Evolutionary conservation across 352 stramenopile species (phyloP).

Genomic region (Phytopythium boreale): DNA sequence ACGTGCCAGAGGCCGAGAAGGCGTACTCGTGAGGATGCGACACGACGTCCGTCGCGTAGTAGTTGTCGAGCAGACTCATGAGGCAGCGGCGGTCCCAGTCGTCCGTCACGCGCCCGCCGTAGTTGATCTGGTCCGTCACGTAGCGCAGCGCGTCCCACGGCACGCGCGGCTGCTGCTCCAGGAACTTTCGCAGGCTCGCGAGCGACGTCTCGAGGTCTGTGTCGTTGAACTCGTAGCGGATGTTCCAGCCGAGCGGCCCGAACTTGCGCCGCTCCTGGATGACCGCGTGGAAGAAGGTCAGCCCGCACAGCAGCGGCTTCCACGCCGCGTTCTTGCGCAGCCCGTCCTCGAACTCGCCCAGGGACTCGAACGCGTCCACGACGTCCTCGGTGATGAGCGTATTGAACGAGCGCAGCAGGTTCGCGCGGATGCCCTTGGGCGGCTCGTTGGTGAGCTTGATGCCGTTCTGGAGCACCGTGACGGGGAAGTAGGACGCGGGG

Average conservation of each 20-base stretch:
- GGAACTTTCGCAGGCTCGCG: conserved; percentile 86
- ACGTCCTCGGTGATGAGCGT: conserved; percentile 84
- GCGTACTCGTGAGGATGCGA: conserved; percentile 43
- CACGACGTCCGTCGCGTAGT: conserved; percentile 87
- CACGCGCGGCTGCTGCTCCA: conserved; percentile 88
- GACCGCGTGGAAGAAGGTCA: conserved; percentile 94
- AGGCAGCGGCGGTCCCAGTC: conserved; percentile 94
- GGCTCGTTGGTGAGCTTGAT: conserved; percentile 94
- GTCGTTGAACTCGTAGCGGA: conserved; percentile 96
- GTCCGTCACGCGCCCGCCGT: conserved; percentile 94
- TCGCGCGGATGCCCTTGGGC: conserved; percentile 89
- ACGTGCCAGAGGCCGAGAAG: conserved; percentile 89
- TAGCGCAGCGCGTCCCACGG: conserved; percentile 94
- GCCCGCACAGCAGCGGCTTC: conserved; percentile 86
- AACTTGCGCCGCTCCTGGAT: conserved; percentile 95
- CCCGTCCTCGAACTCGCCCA: conserved; percentile 61
- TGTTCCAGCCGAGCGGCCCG: conserved; percentile 94
- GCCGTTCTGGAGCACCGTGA: conserved; percentile 91
- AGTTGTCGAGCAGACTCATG: conserved; percentile 92
- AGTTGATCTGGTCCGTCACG: conserved; percentile 95
- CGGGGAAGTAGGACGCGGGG: conserved; percentile 90
- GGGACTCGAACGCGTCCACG: conserved; percentile 46
- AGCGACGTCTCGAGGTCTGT: conserved; percentile 94
- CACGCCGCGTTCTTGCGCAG: conserved; percentile 67
- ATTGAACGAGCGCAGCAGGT: conserved; percentile 86